These are phyloP conservation scores for Atalantia buxifolia DNA, from an alignment of 345 rosid genomes.

Conservation along the genomic window DNA sequence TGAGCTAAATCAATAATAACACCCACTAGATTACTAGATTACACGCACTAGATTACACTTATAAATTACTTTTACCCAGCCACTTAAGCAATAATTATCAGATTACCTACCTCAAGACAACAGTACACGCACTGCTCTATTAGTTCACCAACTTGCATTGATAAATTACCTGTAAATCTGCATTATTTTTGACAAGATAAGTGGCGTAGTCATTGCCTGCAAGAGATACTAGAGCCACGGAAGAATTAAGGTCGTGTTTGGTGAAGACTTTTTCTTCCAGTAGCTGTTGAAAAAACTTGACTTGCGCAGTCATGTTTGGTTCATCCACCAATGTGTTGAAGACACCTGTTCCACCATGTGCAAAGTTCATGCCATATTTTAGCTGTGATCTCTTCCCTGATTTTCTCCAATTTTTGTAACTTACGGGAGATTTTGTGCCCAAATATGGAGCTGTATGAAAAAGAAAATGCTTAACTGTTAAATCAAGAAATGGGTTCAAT, in stretches of 20 bases:
- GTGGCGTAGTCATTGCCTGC: constrained; percentile 52
- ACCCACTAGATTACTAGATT: too few species aligned
- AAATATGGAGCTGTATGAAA: constrained; percentile 32
- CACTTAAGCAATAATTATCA: neutral
- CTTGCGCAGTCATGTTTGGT: constrained; percentile 50
- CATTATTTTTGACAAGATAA: constrained; percentile 9
- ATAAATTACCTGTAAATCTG: neutral
- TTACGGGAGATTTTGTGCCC: constrained; percentile 28
- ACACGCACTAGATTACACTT: too few species aligned
- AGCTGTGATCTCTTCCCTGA: constrained; percentile 3
- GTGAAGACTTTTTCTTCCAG: constrained; percentile 22
- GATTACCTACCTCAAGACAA: neutral
- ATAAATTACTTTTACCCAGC: neutral
- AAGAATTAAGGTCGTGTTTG: constrained; percentile 28
- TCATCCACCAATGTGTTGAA: constrained; percentile 31
- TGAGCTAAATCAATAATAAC: too few species aligned
- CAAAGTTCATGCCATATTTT: constrained; percentile 42
- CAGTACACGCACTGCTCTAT: neutral
- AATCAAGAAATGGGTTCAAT: neutral
- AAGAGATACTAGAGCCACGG: constrained; percentile 33
- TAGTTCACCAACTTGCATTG: neutral
- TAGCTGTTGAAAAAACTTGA: constrained; percentile 28
- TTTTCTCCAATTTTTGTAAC: constrained; percentile 21
- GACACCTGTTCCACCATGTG: constrained; percentile 52
- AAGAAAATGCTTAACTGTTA: neutral